phyloP scores from a whole-genome alignment of 192 early-diverging fungal species.

The Neocallimastix lanati region DNA sequence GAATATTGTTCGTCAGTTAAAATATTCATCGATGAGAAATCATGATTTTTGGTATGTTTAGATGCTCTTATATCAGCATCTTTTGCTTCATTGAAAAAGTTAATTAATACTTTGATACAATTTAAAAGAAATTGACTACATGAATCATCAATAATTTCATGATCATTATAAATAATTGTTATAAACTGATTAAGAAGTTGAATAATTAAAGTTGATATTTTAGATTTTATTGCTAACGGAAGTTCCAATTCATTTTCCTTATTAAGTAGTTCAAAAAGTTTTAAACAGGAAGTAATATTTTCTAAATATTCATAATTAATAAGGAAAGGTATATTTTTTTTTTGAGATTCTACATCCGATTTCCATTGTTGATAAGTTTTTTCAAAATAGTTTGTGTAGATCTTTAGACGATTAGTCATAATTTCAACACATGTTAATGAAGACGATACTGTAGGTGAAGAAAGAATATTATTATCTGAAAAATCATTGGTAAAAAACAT shows the following conservation, averaged over 20 bases:
- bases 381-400: neutral
- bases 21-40: neutral
- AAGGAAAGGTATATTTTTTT: neutral
- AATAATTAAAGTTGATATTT: neutral
- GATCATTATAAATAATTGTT: neutral
- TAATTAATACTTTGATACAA: neutral
- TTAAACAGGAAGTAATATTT: neutral
- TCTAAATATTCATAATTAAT: neutral
- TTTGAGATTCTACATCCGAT: neutral
- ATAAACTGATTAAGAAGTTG: neutral
- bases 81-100: neutral
- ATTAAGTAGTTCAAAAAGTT: neutral
- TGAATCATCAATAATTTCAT: neutral
- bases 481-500: neutral
- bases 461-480: neutral
- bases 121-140: neutral
- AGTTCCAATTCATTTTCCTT: neutral
- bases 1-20: neutral
- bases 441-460: neutral
- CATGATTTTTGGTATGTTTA: neutral
- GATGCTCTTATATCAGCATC: too few relatives aligned
- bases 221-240: neutral
- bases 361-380: neutral
- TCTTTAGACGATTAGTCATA: neutral
- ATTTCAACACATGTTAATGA: neutral